A percentile compares a stretch with the other conserved stretches of the same genome.
Evolutionary conservation across 1,284 basidiomycete genomes (phyloP).

Genomic region (Pseudozyma sp.): DNA sequence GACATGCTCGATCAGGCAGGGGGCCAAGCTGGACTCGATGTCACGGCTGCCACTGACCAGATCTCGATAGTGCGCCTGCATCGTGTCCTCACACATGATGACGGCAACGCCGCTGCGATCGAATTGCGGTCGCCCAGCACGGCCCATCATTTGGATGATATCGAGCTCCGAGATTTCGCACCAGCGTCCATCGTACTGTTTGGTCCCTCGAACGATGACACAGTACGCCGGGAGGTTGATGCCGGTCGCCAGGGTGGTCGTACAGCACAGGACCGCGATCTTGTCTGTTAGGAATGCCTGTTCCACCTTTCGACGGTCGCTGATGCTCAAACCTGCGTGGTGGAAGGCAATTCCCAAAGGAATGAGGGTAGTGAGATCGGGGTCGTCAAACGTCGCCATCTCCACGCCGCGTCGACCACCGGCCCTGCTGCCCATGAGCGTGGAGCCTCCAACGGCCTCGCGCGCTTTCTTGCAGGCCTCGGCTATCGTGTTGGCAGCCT

Average conservation of each 20-base stretch:
- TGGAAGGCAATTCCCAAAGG: conserved; percentile 81
- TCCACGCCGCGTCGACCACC: conserved; percentile 9
- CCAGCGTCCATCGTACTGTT: conserved; percentile 54
- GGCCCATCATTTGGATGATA: conserved; percentile 74
- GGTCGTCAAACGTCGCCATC: conserved; percentile 38
- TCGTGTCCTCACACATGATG: conserved; percentile 58
- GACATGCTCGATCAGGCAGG: conserved; percentile 53
- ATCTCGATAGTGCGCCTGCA: conserved; percentile 47
- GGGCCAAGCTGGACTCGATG: conserved; percentile 55
- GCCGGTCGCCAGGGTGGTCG: conserved; percentile 82
- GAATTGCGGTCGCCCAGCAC: conserved; percentile 90
- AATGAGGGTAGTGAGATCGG: conserved; percentile 38
- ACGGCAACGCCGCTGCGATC: conserved; percentile 72
- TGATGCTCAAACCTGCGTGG: conserved; percentile 82
- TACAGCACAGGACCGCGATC: conserved; percentile 69
- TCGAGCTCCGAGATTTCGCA: conserved; percentile 57
- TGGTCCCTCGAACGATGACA: conserved; percentile 63
- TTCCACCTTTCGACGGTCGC: conserved; percentile 80
- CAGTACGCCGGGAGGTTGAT: conserved; percentile 76
- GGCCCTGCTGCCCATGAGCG: conserved; percentile 4
- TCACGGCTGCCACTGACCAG: conserved; percentile 46
- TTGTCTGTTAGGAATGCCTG: conserved; percentile 76
- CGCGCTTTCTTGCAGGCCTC: conserved; percentile 73
- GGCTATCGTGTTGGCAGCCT: conserved; percentile 79
- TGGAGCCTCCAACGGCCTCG: conserved; percentile 28